These are phyloP conservation scores for Cladosporium sp. DNA, from an alignment of 2,329 filamentous ascomycete genomes.

Conservation along the genomic window DNA sequence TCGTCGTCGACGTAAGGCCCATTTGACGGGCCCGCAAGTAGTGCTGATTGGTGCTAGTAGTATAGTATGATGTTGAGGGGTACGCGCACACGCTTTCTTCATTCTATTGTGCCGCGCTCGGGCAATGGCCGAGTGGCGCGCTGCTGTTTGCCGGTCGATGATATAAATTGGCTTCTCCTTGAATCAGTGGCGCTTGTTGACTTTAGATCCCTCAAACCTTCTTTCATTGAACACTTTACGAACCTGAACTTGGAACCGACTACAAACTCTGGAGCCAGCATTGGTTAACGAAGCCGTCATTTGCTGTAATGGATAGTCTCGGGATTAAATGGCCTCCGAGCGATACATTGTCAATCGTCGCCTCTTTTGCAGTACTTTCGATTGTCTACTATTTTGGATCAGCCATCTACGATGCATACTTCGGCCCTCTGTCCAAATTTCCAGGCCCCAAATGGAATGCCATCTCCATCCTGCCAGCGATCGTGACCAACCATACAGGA, in stretches of 20 bases:
- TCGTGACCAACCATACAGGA: constrained; percentile 24
- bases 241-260: background rate
- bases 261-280: background rate
- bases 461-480: constrained; percentile 26
- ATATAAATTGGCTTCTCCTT: background rate
- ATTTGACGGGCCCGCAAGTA: background rate
- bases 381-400: constrained; percentile 21
- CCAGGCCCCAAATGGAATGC: constrained; percentile 42
- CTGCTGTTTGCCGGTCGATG: background rate
- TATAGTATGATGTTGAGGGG: background rate
- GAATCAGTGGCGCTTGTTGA: background rate
- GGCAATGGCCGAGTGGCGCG: background rate
- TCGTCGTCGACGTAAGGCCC: background rate
- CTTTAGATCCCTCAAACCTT: background rate
- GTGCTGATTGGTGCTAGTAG: background rate
- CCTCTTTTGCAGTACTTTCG: constrained; percentile 21
- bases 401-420: constrained; percentile 42
- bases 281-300: background rate
- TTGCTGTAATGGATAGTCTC: background rate
- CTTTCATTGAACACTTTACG: background rate
- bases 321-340: background rate
- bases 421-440: constrained; percentile 46
- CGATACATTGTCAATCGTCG: constrained; percentile 5
- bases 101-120: background rate
- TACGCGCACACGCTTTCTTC: background rate